Conservation (phyloP, 1,284 basidiomycete genomes). For the Neolentinus lepideus region DNA sequence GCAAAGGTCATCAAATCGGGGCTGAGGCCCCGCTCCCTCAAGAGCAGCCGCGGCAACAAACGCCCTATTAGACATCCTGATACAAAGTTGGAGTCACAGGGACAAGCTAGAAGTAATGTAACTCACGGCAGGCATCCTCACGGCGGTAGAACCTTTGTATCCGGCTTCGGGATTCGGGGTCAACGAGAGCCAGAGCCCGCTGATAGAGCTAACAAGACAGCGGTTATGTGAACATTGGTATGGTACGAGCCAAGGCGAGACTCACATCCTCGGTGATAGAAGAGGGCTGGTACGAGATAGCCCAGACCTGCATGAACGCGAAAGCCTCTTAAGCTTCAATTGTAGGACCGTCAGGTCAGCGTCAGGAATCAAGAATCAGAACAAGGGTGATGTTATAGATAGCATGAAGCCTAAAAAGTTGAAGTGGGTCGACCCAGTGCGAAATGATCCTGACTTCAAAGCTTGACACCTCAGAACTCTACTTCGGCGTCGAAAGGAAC, state of each 20-base stretch:
- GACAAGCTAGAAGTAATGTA: background rate
- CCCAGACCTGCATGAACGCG: slow-evolving; percentile 10
- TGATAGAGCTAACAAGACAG: slow-evolving; percentile 47
- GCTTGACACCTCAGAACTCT: no score
- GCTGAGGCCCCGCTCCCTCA: slow-evolving; percentile 46
- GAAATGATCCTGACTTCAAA: background rate
- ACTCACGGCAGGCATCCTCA: slow-evolving; percentile 67
- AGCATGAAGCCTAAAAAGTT: background rate
- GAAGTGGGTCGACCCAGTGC: background rate
- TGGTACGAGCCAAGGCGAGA: slow-evolving; percentile 7
- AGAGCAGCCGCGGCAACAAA: slow-evolving; percentile 55
- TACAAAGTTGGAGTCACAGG: slow-evolving; percentile 5
- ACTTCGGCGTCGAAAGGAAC: no score
- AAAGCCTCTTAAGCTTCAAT: background rate
- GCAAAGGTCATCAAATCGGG: slow-evolving; percentile 41
- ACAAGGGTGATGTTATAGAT: background rate
- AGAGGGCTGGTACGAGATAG: slow-evolving; percentile 30
- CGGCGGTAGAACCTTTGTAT: slow-evolving; percentile 61
- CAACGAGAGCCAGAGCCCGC: slow-evolving; percentile 45
- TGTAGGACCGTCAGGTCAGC: background rate
- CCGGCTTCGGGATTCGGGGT: slow-evolving; percentile 42
- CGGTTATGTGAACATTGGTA: background rate
- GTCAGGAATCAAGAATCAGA: background rate
- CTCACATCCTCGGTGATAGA: slow-evolving; percentile 49
- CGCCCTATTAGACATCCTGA: slow-evolving; percentile 70